phyloP scores from a whole-genome alignment of 441 rosid genomes.

The Melastoma candidum region DNA sequence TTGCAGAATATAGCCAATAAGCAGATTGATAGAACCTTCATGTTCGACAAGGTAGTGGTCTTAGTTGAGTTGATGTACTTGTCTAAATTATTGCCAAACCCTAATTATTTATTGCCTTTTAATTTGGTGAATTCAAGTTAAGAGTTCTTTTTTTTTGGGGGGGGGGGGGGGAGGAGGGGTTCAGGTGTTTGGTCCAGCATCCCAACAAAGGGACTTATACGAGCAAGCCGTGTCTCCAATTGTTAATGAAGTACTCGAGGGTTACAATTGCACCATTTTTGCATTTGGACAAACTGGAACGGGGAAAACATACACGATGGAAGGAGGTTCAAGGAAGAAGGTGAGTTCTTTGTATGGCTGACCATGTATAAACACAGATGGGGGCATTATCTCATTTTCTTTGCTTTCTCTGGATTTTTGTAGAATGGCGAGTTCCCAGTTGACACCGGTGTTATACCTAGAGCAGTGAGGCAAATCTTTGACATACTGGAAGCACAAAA shows the following conservation, averaged over 20 bases:
- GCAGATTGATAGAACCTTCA: constrained; percentile 90
- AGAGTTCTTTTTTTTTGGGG: too few relatives aligned
- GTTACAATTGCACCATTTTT: constrained; percentile 95
- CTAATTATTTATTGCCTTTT: too few relatives aligned
- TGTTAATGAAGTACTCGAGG: constrained; percentile 93
- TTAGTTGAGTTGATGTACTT: not conserved
- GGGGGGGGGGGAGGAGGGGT: too few relatives aligned
- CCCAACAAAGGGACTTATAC: constrained; percentile 78
- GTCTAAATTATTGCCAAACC: too few relatives aligned
- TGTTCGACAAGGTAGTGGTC: constrained; percentile 72
- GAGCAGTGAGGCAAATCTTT: constrained; percentile 92
- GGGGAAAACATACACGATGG: constrained; percentile 98
- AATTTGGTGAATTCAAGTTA: too few relatives aligned
- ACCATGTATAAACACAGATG: constrained; percentile 3
- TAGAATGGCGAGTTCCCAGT: constrained; percentile 95
- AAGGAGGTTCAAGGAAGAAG: constrained; percentile 96
- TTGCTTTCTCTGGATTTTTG: constrained; percentile 18
- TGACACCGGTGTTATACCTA: constrained; percentile 98
- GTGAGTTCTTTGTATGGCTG: constrained; percentile 14
- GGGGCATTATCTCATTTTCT: constrained; percentile 11
- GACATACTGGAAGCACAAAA: constrained; percentile 82
- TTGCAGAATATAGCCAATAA: constrained; percentile 86
- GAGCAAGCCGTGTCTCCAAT: constrained; percentile 81
- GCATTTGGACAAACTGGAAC: constrained; percentile 99
- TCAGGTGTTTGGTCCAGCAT: constrained; percentile 91